Percentiles rank a stretch among this genome's conserved stretches.
These are phyloP conservation scores for Yamadazyma diddensiae DNA, from an alignment of 1,139 yeast genomes.

Conservation along the genomic window DNA sequence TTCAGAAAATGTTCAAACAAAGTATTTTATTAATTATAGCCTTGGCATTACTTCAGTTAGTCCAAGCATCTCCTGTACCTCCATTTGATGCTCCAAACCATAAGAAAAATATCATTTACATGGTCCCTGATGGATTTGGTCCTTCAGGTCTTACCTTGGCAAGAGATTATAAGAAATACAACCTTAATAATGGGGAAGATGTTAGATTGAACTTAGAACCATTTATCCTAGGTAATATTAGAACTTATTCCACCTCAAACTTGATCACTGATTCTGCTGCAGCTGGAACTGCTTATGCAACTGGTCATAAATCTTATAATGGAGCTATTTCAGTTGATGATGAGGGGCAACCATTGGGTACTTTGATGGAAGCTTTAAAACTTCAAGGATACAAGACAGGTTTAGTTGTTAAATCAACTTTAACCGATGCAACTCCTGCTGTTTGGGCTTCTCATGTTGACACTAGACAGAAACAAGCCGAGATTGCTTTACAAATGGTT, in stretches of 20 bases:
- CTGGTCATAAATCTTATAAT: slow-evolving; percentile 75
- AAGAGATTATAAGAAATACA: slow-evolving; percentile 62
- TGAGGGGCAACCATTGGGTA: slow-evolving; percentile 66
- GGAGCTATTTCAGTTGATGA: slow-evolving; percentile 83
- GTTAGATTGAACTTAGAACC: slow-evolving; percentile 55
- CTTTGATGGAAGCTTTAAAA: slow-evolving; percentile 80
- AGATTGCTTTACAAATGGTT: slow-evolving; percentile 62
- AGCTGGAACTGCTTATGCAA: slow-evolving; percentile 88
- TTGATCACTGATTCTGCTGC: slow-evolving; percentile 90
- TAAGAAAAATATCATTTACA: slow-evolving; percentile 62
- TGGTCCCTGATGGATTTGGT: slow-evolving; percentile 93
- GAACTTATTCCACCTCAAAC: slow-evolving; percentile 72
- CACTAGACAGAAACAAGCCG: slow-evolving; percentile 63
- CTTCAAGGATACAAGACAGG: slow-evolving; percentile 76
- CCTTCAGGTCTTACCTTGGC: slow-evolving; percentile 79
- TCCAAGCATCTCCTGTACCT: slow-evolving; percentile 6
- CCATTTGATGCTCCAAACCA: slow-evolving; percentile 2
- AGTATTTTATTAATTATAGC: slow-evolving; percentile 10
- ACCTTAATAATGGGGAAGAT: slow-evolving; percentile 52
- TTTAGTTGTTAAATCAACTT: slow-evolving; percentile 79
- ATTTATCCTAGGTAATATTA: slow-evolving; percentile 69
- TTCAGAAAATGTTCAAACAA: slow-evolving; percentile 5
- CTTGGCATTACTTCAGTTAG: slow-evolving; percentile 9
- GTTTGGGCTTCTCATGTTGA: slow-evolving; percentile 73
- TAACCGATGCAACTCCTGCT: slow-evolving; percentile 66